Conservation (phyloP, 2,329 filamentous ascomycete genomes). For the Cladosporium sp. region DNA sequence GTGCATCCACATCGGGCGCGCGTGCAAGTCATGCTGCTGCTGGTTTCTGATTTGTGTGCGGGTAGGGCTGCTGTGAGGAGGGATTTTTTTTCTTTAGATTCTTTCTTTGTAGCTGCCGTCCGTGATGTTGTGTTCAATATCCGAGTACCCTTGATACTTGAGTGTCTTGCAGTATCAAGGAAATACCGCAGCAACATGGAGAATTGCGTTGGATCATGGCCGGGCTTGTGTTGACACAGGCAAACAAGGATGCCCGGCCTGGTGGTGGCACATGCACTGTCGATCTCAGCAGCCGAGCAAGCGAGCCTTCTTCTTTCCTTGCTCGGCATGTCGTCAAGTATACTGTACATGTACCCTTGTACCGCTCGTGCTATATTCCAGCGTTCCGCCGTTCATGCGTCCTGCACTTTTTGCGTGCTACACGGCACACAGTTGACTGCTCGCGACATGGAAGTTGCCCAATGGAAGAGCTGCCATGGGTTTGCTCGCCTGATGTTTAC, state of each 20-base stretch:
- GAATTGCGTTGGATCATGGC: not conserved
- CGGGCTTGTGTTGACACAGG: not conserved
- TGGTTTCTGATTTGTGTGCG: not conserved
- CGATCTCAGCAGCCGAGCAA: constrained; percentile 5
- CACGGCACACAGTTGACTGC: not conserved
- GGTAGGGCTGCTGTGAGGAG: not conserved
- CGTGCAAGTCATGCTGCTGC: not conserved
- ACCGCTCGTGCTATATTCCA: not conserved
- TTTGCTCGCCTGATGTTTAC: not conserved
- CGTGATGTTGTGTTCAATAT: not conserved
- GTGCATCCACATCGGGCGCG: not conserved
- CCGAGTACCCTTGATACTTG: not conserved
- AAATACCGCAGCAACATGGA: not conserved
- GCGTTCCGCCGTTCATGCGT: not conserved
- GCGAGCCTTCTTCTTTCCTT: not conserved
- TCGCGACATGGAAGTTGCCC: not conserved
- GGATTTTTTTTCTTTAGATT: not conserved
- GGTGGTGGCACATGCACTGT: constrained; percentile 12
- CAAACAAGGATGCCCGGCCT: not conserved
- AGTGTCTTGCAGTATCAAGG: not conserved
- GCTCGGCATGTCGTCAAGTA: not conserved
- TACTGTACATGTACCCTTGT: not conserved
- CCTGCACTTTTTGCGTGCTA: not conserved
- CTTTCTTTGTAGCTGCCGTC: not conserved
- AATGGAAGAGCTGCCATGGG: not conserved